A percentile compares a stretch with the other conserved stretches of the same genome.
These are phyloP conservation scores for Aspergillus nomiae DNA, from an alignment of 2,329 filamentous ascomycete species.

Conservation along the genomic window DNA sequence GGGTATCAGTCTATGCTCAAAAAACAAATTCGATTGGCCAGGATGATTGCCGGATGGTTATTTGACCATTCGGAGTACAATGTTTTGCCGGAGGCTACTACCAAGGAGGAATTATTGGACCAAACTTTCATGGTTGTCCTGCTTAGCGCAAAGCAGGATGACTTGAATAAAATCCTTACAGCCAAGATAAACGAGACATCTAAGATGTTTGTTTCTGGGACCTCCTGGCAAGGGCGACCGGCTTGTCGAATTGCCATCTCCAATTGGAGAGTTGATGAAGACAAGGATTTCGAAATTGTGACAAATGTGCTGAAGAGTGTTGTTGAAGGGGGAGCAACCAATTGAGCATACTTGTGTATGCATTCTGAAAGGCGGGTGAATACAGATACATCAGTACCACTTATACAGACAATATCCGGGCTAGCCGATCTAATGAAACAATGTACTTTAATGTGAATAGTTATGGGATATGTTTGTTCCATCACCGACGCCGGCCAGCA, in stretches of 20 bases:
- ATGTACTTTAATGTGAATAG: neutral
- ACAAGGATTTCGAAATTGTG: slow-evolving; percentile 68
- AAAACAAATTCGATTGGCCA: slow-evolving; percentile 71
- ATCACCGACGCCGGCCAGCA: slow-evolving; percentile 48
- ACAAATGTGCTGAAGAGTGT: slow-evolving; percentile 61
- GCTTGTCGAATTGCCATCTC: slow-evolving; percentile 84
- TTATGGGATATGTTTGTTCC: neutral
- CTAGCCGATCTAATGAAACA: neutral
- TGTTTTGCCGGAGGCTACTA: slow-evolving; percentile 57
- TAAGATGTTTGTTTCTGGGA: slow-evolving; percentile 81
- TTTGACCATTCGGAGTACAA: slow-evolving; percentile 64
- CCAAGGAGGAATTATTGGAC: slow-evolving; percentile 48
- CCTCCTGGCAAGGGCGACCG: slow-evolving; percentile 70
- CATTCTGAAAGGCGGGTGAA: neutral
- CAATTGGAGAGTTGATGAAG: slow-evolving; percentile 76
- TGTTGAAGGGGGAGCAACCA: slow-evolving; percentile 23
- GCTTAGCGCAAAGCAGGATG: slow-evolving; percentile 70
- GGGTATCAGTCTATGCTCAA: slow-evolving; percentile 72
- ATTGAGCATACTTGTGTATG: neutral
- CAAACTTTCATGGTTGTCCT: slow-evolving; percentile 71
- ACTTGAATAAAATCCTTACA: slow-evolving; percentile 67
- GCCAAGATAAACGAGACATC: slow-evolving; percentile 71
- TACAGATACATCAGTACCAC: neutral
- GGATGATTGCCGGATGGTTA: slow-evolving; percentile 67
- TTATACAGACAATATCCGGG: neutral